Conservation (phyloP, 2,329 filamentous ascomycete genomes). For the Scedosporium apiospermum region DNA sequence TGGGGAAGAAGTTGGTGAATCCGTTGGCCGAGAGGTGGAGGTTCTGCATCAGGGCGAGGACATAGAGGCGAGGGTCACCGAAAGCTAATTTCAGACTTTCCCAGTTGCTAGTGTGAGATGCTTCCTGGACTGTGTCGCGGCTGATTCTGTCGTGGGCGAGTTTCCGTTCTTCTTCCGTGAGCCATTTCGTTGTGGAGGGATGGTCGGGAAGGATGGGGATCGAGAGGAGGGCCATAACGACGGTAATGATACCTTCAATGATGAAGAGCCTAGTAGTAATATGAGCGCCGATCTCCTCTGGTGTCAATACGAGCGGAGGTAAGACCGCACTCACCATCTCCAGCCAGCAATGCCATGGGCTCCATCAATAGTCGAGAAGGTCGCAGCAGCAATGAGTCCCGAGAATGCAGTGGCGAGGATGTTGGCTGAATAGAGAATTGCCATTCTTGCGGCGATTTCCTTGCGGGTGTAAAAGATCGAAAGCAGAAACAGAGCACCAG, state of each 20-base stretch:
- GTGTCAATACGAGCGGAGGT: no score
- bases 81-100: conserved; percentile 39
- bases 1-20: conserved; percentile 26
- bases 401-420: conserved; percentile 60
- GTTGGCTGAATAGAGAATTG: conserved; percentile 48
- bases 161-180: conserved; percentile 36
- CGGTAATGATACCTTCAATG: conserved; percentile 46
- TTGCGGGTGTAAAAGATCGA: conserved; percentile 52
- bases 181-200: conserved; percentile 34
- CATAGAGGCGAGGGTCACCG: conserved; percentile 39
- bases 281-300: no score
- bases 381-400: conserved; percentile 53
- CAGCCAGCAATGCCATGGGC: conserved; percentile 50
- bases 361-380: conserved; percentile 50
- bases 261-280: conserved; percentile 46
- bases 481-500: conserved; percentile 25
- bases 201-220: conserved; percentile 26
- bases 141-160: conserved; percentile 33
- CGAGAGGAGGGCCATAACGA: conserved; percentile 20
- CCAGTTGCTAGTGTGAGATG: conserved; percentile 22
- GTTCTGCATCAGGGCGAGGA: conserved; percentile 46
- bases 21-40: conserved; percentile 41
- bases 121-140: conserved; percentile 31
- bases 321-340: conserved; percentile 28
- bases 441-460: conserved; percentile 53